These are phyloP conservation scores for Boletus speciosus DNA, from an alignment of 768 basidiomycete species.

Conservation along the genomic window DNA sequence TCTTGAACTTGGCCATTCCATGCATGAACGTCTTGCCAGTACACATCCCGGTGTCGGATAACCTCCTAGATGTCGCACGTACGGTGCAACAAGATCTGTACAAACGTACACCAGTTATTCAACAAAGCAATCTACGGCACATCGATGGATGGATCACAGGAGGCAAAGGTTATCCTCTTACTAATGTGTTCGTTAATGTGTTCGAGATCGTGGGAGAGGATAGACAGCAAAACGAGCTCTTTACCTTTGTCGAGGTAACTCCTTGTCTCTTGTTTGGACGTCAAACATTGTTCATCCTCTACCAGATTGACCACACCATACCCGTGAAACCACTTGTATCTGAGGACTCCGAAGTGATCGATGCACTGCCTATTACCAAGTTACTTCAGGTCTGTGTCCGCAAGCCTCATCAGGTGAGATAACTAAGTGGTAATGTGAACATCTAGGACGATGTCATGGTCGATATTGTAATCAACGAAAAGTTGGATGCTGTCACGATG, in stretches of 20 bases:
- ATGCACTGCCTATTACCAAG: constrained; percentile 19
- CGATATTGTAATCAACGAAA: constrained; percentile 27
- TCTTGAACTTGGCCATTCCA: constrained; percentile 41
- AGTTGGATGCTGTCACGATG: constrained; percentile 17
- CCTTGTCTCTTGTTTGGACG: not conserved
- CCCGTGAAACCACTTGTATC: constrained; percentile 16
- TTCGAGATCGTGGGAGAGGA: constrained; percentile 34
- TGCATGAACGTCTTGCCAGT: constrained; percentile 45
- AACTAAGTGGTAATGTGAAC: not conserved
- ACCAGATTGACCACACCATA: constrained; percentile 36
- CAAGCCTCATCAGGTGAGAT: not conserved
- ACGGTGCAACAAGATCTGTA: constrained; percentile 36
- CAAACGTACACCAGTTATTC: constrained; percentile 36
- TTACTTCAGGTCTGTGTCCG: constrained; percentile 23
- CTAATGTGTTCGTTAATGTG: constrained; percentile 45
- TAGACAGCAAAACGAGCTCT: constrained; percentile 13
- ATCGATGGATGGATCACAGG: constrained; percentile 38
- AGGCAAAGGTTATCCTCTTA: constrained; percentile 30
- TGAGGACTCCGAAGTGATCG: constrained; percentile 12
- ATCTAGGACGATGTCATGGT: constrained; percentile 34
- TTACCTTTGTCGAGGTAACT: constrained; percentile 37
- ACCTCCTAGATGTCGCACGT: constrained; percentile 29
- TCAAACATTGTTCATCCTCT: not conserved
- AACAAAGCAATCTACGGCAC: constrained; percentile 38
- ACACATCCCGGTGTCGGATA: constrained; percentile 22